These are phyloP conservation scores for Macrocystidia cucumis DNA, from an alignment of 1,284 basidiomycete species.

Conservation along the genomic window DNA sequence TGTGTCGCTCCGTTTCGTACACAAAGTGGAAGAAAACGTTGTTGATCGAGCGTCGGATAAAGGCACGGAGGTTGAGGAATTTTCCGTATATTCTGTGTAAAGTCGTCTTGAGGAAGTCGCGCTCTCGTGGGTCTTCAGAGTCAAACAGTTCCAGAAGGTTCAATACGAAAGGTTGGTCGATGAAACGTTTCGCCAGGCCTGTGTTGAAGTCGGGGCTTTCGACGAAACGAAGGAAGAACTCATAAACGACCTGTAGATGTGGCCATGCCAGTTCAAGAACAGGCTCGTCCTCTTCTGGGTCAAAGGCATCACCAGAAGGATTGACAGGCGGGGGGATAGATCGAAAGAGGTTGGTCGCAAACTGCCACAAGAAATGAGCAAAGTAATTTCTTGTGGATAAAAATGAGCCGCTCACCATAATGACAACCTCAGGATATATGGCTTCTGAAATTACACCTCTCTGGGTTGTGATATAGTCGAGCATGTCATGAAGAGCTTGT, in stretches of 20 bases:
- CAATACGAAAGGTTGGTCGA: constrained; percentile 95
- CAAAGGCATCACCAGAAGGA: constrained; percentile 95
- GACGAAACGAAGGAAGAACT: constrained; percentile 99
- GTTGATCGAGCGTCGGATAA: constrained; percentile 98
- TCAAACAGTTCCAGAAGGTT: constrained; percentile 98
- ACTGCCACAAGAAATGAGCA: constrained; percentile 40
- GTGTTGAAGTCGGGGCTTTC: constrained; percentile 99
- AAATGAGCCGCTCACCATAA: constrained; percentile 67
- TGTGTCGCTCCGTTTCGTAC: constrained; percentile 98
- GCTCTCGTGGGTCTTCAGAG: constrained; percentile 97
- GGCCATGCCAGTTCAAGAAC: constrained; percentile 99
- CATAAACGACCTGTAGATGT: constrained; percentile 98
- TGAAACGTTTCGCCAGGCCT: constrained; percentile 95
- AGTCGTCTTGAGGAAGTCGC: constrained; percentile 99
- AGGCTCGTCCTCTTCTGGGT: constrained; percentile 99
- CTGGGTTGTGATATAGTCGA: constrained; percentile 98
- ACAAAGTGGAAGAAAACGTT: constrained; percentile 99
- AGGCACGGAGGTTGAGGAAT: constrained; percentile 97
- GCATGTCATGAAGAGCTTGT: constrained; percentile 96
- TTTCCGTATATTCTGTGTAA: constrained; percentile 99
- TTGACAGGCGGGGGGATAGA: constrained; percentile 99
- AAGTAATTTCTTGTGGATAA: constrained; percentile 4
- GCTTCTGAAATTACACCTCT: constrained; percentile 94
- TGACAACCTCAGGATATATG: constrained; percentile 98
- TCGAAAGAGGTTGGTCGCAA: constrained; percentile 96